Base-by-base conservation (phyloP, 306 rosid species). In the Lagenaria siceraria region DNA sequence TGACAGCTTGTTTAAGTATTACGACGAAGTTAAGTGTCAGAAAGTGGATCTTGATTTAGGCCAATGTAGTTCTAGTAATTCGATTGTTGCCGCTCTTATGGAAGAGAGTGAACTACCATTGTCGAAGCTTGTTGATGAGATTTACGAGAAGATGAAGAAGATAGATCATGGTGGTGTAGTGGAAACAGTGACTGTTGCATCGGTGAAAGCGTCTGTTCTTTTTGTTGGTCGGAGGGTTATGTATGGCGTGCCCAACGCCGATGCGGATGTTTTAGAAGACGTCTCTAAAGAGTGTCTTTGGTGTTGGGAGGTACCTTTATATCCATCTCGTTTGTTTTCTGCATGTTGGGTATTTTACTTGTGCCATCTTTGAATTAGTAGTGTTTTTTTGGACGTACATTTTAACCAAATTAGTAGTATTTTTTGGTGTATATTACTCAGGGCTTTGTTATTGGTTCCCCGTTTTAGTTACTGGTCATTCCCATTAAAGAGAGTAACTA, bases 291-390 rank as follows among this genome's bases (percentile, higher is more conserved):
- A 89, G 1, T 90, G 96, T 42, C 91, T 95, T 7, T 95, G 99
- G 99, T 95, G 99, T 77, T 95, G 99, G 99, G 97, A 95, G 99
- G 99, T 95, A 76, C 78, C 46, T 76, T 76, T 17, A 15, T 12
- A 54, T 5, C 63, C n/a, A 74, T 13, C 10, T 24, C 25, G 78
- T 74, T 6, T 4, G 65, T 68, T 33, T 46, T 43, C 64, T 71
- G 29, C 15, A 4, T 52, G 5, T 43, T 61, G 52, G 29, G 3
- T 76, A 33, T 63, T 5, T 4, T 33, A 33, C 36, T 33, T 5
- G 36, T 33, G 36, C 36, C 36, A 33, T 33, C 6, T 33, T 33
- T 33, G 36, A 2, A 33, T 33, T 33, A 33, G 36, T 33, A 4
- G 36, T 5, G 5, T 33, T 33, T 33, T 33, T 0, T 33, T 5